These are phyloP conservation scores for Linnemannia elongata DNA, from an alignment of 192 early-diverging fungal species.

Conservation along the genomic window DNA sequence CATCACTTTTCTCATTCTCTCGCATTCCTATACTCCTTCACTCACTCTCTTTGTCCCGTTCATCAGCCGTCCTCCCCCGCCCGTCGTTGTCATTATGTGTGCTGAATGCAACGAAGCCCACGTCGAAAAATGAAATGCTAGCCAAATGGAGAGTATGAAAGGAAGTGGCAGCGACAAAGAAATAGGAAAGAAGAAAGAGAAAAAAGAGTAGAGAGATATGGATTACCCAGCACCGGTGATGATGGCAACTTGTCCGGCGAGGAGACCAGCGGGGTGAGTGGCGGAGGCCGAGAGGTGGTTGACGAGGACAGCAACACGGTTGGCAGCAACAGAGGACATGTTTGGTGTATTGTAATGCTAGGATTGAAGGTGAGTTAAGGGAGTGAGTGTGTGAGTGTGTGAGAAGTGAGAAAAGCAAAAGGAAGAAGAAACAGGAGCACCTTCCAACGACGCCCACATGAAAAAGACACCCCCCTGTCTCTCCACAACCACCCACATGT, in stretches of 20 bases:
- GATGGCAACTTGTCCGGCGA: conserved; percentile 72
- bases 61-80: neutral
- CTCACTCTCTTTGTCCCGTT: neutral
- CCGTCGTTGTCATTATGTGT: neutral
- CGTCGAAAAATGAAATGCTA: no score
- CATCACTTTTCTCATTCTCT: neutral
- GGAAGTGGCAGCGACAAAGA: neutral
- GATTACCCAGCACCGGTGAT: conserved; percentile 74
- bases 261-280: conserved; percentile 64
- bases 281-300: conserved; percentile 59
- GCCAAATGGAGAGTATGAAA: no score
- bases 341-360: neutral
- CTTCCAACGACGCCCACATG: neutral
- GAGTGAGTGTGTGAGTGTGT: neutral
- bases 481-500: no score
- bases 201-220: neutral
- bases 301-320: conserved; percentile 38
- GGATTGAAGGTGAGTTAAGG: neutral
- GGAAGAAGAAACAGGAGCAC: neutral
- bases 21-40: neutral
- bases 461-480: no score
- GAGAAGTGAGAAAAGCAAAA: neutral
- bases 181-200: neutral
- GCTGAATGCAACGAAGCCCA: neutral
- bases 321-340: conserved; percentile 40